Conservation (phyloP, 1,284 basidiomycete genomes). For the Leucoagaricus sp. region DNA sequence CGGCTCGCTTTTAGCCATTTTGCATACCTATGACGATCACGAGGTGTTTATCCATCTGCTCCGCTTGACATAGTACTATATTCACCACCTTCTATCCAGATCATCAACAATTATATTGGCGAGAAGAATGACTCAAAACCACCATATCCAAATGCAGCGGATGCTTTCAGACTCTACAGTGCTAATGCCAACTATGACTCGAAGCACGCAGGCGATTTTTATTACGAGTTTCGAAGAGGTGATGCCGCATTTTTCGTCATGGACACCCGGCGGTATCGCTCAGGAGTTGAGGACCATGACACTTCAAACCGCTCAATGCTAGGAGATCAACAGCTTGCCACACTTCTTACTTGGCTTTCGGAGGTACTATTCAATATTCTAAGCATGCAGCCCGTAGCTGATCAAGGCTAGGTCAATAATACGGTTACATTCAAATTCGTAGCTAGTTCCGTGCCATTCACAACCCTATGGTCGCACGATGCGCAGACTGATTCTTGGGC, state of each 20-base stretch:
- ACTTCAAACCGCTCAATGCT: slow-evolving; percentile 66
- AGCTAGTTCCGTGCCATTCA: slow-evolving; percentile 78
- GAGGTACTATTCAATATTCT: slow-evolving; percentile 36
- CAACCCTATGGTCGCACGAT: slow-evolving; percentile 73
- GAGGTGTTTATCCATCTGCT: slow-evolving; percentile 43
- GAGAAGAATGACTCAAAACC: slow-evolving; percentile 49
- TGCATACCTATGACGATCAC: slow-evolving; percentile 65
- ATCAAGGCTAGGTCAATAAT: slow-evolving; percentile 56
- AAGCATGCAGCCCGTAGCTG: background rate
- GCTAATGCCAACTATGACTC: slow-evolving; percentile 68
- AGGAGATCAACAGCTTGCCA: slow-evolving; percentile 66
- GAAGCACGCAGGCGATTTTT: slow-evolving; percentile 46
- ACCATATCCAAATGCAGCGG: slow-evolving; percentile 60
- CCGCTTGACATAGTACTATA: background rate
- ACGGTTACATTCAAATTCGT: slow-evolving; percentile 85
- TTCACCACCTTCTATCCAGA: slow-evolving; percentile 31
- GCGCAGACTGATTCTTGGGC: slow-evolving; percentile 75
- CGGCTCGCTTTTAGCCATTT: slow-evolving; percentile 46
- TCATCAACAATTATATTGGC: slow-evolving; percentile 68
- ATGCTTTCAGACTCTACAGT: slow-evolving; percentile 71
- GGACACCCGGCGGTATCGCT: slow-evolving; percentile 74
- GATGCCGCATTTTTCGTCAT: slow-evolving; percentile 80
- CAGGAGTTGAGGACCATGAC: slow-evolving; percentile 44
- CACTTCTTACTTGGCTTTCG: slow-evolving; percentile 67
- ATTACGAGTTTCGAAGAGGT: slow-evolving; percentile 68